These are phyloP conservation scores for Salvia rosmarinus DNA, from an alignment of 257 asterid genomes.

Conservation along the genomic window DNA sequence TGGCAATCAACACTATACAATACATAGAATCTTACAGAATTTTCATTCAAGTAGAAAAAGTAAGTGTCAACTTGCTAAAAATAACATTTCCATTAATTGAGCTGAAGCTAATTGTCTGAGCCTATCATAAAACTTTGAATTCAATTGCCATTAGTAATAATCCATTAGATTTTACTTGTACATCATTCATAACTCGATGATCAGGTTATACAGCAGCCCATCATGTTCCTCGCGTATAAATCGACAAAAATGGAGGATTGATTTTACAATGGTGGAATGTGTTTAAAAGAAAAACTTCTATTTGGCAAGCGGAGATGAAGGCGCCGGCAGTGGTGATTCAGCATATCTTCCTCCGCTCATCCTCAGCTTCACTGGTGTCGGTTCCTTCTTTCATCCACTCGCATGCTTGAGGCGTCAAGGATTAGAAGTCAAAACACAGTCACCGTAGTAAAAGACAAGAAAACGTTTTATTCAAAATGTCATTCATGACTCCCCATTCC, in stretches of 20 bases:
- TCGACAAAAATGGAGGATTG: constrained; percentile 3
- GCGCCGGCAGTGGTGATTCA: neutral
- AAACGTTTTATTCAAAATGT: neutral
- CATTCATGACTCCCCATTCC: constrained; percentile 46
- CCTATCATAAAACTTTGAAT: neutral
- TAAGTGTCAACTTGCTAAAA: neutral
- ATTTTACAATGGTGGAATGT: neutral
- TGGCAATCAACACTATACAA: no score
- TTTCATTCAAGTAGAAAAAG: no score
- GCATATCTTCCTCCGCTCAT: constrained; percentile 1
- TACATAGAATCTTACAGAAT: no score
- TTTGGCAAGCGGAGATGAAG: neutral
- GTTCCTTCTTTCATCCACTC: constrained; percentile 9
- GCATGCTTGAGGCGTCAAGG: neutral
- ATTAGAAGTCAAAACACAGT: neutral
- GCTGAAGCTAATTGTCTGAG: neutral
- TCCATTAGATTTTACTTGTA: neutral
- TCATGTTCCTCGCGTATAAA: neutral
- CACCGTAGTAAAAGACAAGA: constrained; percentile 13
- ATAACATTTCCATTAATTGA: neutral
- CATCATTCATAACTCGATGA: constrained; percentile 13
- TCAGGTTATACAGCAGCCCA: neutral
- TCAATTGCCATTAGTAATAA: neutral
- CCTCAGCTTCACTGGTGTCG: neutral
- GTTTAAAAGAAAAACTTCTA: no score